These are phyloP conservation scores for Obelidium mucronatum DNA, from an alignment of 192 early-diverging fungal species.

Conservation along the genomic window DNA sequence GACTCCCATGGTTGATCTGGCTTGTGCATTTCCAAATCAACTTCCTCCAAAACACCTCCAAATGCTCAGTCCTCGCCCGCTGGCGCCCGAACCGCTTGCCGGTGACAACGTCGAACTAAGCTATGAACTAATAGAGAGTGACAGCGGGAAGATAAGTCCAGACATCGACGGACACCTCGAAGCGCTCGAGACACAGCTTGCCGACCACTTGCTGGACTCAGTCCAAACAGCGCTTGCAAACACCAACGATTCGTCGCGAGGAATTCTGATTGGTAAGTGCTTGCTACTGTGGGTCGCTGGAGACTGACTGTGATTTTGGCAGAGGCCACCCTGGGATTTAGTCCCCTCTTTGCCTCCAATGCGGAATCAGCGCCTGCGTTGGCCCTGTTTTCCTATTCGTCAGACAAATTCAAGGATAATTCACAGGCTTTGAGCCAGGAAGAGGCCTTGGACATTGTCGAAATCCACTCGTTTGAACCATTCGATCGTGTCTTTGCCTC, in stretches of 20 bases:
- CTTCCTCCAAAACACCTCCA: too few species aligned
- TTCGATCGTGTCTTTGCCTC: slow-evolving; percentile 8
- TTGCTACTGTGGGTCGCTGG: background rate
- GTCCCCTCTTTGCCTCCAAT: background rate
- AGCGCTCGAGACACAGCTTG: background rate
- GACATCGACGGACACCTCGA: too few species aligned
- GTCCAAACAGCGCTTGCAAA: background rate
- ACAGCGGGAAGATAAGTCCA: too few species aligned
- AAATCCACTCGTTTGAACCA: slow-evolving; percentile 16
- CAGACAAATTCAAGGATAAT: background rate
- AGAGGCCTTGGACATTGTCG: slow-evolving; percentile 12
- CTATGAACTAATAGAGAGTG: too few species aligned
- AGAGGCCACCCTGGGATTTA: background rate
- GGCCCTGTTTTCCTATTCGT: slow-evolving; percentile 8
- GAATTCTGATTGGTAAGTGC: slow-evolving; percentile 1
- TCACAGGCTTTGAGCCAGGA: background rate
- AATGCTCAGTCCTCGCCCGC: too few species aligned
- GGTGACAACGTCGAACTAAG: too few species aligned
- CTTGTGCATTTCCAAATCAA: too few species aligned
- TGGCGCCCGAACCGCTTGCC: too few species aligned
- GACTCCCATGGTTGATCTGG: background rate
- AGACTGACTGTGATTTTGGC: background rate
- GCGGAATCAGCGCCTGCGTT: background rate
- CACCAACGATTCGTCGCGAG: background rate
- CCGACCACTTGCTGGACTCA: slow-evolving; percentile 7